These are phyloP conservation scores for Ophiostoma sp. DNA, from an alignment of 2,329 filamentous ascomycete genomes.

Conservation along the genomic window DNA sequence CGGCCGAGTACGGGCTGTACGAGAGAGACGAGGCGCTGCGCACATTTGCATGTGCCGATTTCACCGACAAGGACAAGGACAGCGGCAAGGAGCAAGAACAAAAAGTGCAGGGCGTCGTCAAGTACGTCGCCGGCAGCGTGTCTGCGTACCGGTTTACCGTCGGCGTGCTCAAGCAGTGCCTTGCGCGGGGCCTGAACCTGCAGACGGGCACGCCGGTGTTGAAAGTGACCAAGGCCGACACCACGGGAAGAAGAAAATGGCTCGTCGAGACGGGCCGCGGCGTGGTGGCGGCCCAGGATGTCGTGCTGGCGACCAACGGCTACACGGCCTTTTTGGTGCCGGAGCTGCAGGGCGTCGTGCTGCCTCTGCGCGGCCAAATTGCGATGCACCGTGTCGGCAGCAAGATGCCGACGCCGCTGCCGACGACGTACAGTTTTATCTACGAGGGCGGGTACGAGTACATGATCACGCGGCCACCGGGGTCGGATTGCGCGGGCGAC, in stretches of 20 bases:
- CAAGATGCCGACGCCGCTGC: conserved; percentile 37
- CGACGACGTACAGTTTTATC: conserved; percentile 57
- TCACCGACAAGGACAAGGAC: conserved; percentile 27
- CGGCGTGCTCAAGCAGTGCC: conserved; percentile 43
- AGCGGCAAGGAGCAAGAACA: conserved; percentile 28
- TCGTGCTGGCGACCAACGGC: conserved; percentile 51
- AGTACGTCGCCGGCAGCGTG: conserved; percentile 42
- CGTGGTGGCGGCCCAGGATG: conserved; percentile 37
- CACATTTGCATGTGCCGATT: conserved; percentile 37
- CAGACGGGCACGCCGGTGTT: conserved; percentile 49
- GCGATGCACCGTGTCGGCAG: conserved; percentile 39
- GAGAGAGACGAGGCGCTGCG: conserved; percentile 39
- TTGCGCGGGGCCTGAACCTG: conserved; percentile 44
- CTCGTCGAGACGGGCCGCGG: conserved; percentile 42
- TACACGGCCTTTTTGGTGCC: conserved; percentile 45
- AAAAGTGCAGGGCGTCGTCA: conserved; percentile 34
- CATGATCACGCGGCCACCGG: conserved; percentile 54
- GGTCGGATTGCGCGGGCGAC: conserved; percentile 42
- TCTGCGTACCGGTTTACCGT: conserved; percentile 38
- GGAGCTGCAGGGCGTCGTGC: conserved; percentile 43
- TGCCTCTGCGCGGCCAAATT: conserved; percentile 48
- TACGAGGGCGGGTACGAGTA: conserved; percentile 61
- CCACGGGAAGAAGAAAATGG: conserved; percentile 35
- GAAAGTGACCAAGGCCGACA: conserved; percentile 23
- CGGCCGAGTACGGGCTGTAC: conserved; percentile 43